Evolutionary conservation across 2,329 filamentous ascomycete species (phyloP), one percentile per base, ranked within the genome.

Genomic region (Aspergillus pseudoterreus): DNA sequence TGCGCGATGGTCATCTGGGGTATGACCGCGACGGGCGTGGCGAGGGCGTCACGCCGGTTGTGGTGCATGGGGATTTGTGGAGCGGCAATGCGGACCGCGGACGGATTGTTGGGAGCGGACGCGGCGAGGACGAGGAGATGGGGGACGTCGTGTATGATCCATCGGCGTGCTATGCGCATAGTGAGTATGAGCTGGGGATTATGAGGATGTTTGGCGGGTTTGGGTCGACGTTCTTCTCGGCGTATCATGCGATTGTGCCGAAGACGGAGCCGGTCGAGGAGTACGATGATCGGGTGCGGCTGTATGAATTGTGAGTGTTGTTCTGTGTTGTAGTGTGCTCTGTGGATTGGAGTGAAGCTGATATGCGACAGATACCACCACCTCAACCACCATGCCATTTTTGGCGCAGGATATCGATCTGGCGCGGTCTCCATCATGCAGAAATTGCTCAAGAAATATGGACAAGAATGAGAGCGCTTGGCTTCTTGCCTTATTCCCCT

Each of bases 121-220:
- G 58, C 5, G 63, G 22, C 69, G 61, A 66, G 30, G 72, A 65
- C 24, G 71, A 78, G 0, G 78, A 75, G 1, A 72, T 78, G 0
- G 88, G 92, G 58, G 86, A 91, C 57, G 83, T 96, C 1, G 82
- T 95, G 1, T 96, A 85, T 65, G 92, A 96, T 65, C 84, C 91
- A 0, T 87, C 86, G 2, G 81, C 84, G 39, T 88, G 87, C 57
- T 96, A 95, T 65, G 90, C 86, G 1, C 92, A 96, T 67, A 87
- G 81, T 1, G 92, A 97, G 75, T 96, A 86, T 69, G 92, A 96
- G 60, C 75, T 95, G 47, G 92, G 92, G 0, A 96, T 95, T 59
- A 96, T 96, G 91, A 82, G 81, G 47, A 95, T 96, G 91, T 97
- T 96, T 78, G 92, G 92, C 0, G 92, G 92, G 0, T 96, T 95